phyloP scores from a whole-genome alignment of 176 grass and related monocot species.

The Hsuehochloa calcarea region DNA sequence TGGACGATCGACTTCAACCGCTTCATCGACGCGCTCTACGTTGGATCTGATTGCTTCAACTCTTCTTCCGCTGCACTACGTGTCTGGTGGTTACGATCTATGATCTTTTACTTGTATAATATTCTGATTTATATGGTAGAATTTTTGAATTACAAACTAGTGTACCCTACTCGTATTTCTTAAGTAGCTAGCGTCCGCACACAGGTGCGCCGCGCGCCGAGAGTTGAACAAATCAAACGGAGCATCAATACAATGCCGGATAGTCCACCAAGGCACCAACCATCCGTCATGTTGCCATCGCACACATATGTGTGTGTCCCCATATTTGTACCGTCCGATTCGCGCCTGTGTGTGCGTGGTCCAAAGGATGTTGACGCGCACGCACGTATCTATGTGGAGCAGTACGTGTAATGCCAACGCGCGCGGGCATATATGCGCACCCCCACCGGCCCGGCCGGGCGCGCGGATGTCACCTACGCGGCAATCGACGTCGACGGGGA shows the following conservation, averaged over 20 bases:
- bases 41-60: no score
- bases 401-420: background rate
- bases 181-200: no score
- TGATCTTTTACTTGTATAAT: no score
- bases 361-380: background rate
- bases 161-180: no score
- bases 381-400: background rate
- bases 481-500: slow-evolving; percentile 36
- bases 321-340: background rate
- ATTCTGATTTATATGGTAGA: no score
- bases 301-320: background rate
- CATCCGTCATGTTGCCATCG: background rate
- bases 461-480: background rate
- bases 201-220: background rate
- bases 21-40: no score
- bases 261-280: slow-evolving; percentile 18
- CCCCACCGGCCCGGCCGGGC: background rate
- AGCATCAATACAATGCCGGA: background rate
- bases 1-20: no score
- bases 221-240: background rate
- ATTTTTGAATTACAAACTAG: no score
- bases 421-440: background rate
- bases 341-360: background rate
- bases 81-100: no score
- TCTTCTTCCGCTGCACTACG: no score